A percentile compares a stretch with the other conserved stretches of the same genome.
phyloP scores from a whole-genome alignment of 78 protist genomes.

The Creolimax fragrantissima region DNA sequence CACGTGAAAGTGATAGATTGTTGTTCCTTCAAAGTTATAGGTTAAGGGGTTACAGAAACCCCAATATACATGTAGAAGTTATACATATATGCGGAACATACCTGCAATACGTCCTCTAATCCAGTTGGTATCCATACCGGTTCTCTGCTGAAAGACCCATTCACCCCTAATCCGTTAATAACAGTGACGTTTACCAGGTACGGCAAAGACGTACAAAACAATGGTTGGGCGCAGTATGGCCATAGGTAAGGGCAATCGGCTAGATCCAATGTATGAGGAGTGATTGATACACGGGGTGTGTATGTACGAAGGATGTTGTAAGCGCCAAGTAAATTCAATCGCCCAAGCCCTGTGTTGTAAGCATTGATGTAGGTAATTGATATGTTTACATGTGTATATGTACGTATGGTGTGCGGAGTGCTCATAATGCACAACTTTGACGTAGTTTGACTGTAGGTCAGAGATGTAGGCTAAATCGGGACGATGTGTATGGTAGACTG shows the following conservation, averaged over 20 bases:
- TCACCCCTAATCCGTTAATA: conserved; percentile 53
- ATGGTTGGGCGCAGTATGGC: conserved; percentile 87
- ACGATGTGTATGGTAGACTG: too few relatives aligned
- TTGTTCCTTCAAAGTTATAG: too few relatives aligned
- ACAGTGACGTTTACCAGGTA: conserved; percentile 69
- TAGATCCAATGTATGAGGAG: conserved; percentile 53
- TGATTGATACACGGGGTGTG: conserved; percentile 40
- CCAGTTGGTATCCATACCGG: not conserved
- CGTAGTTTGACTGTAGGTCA: too few relatives aligned
- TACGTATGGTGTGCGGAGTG: too few relatives aligned
- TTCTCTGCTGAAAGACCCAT: not conserved
- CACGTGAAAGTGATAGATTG: too few relatives aligned
- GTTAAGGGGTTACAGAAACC: too few relatives aligned
- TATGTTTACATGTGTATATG: not conserved
- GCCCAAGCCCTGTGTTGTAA: not conserved
- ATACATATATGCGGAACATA: not conserved
- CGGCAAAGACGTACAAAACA: conserved; percentile 63
- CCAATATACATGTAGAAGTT: not conserved
- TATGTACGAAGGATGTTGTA: not conserved
- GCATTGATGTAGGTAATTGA: not conserved
- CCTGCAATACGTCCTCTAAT: not conserved
- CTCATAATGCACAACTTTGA: too few relatives aligned
- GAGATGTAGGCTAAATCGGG: too few relatives aligned
- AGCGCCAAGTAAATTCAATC: not conserved
- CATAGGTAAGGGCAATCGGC: conserved; percentile 69